Evolutionary conservation across 148 eudicot species (phyloP).

Genomic region (Dianthus caryophyllus): DNA sequence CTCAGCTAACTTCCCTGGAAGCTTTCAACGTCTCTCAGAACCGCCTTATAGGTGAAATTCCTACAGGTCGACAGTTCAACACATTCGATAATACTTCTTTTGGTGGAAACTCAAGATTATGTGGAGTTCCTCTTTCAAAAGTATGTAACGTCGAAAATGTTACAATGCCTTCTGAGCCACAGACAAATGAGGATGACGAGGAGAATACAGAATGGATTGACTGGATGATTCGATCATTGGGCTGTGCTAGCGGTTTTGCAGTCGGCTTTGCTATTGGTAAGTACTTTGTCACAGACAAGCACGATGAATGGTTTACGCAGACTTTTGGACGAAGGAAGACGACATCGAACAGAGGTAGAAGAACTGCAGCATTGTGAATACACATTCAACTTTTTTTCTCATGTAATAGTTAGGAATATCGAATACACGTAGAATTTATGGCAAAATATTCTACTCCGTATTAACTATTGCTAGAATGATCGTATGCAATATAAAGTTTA

Average conservation of each 20-base stretch:
- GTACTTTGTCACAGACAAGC: constrained; percentile 3
- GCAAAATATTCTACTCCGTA: too few species aligned
- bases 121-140: constrained; percentile 2
- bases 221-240: neutral
- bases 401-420: too few species aligned
- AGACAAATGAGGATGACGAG: neutral
- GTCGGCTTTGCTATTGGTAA: neutral
- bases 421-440: too few species aligned
- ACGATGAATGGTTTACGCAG: constrained; percentile 7
- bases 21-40: neutral
- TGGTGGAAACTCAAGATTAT: neutral
- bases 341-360: neutral
- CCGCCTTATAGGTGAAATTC: neutral
- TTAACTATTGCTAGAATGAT: too few species aligned
- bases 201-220: neutral
- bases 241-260: neutral
- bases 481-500: too few species aligned
- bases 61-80: neutral
- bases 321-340: neutral
- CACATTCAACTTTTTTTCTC: too few species aligned
- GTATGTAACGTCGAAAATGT: neutral
- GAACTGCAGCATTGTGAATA: too few species aligned
- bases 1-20: neutral
- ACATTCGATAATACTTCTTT: neutral
- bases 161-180: neutral